Conservation (phyloP, 805 yeast genomes). For the Peterozyma xylosa region DNA sequence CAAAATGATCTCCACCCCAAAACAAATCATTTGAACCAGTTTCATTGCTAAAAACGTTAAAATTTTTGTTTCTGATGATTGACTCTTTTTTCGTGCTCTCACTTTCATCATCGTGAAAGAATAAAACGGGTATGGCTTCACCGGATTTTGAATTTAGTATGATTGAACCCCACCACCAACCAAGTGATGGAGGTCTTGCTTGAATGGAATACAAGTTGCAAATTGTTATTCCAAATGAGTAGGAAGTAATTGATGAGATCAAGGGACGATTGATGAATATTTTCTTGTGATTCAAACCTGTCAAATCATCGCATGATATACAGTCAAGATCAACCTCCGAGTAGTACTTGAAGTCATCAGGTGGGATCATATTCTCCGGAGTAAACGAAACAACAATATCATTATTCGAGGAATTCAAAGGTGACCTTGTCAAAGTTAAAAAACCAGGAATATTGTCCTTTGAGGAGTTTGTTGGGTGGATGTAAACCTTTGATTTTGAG, state of each 20-base stretch:
- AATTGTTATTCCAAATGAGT: conserved; percentile 60
- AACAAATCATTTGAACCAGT: conserved; percentile 43
- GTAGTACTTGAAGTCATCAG: conserved; percentile 36
- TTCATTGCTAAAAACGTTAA: conserved; percentile 64
- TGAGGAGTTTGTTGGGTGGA: conserved; percentile 73
- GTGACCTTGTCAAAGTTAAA: conserved; percentile 54
- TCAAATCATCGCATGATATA: not conserved
- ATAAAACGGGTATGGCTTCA: conserved; percentile 71
- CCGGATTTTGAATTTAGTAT: conserved; percentile 61
- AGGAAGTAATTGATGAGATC: conserved; percentile 44
- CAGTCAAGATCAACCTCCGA: conserved; percentile 37
- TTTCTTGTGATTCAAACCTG: not conserved
- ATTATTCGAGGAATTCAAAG: conserved; percentile 34
- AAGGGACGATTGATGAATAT: conserved; percentile 44
- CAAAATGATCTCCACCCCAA: conserved; percentile 90
- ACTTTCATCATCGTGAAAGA: conserved; percentile 87
- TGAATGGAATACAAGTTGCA: conserved; percentile 69
- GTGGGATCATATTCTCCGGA: conserved; percentile 40
- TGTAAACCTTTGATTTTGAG: conserved; percentile 64
- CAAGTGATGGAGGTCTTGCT: conserved; percentile 73
- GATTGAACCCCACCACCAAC: conserved; percentile 90
- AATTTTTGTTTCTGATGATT: conserved; percentile 49
- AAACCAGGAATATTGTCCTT: conserved; percentile 79
- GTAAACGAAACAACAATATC: conserved; percentile 63
- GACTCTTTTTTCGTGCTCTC: conserved; percentile 65